Base-by-base conservation (phyloP, 2,329 filamentous ascomycete genomes). In the Fusarium equiseti region DNA sequence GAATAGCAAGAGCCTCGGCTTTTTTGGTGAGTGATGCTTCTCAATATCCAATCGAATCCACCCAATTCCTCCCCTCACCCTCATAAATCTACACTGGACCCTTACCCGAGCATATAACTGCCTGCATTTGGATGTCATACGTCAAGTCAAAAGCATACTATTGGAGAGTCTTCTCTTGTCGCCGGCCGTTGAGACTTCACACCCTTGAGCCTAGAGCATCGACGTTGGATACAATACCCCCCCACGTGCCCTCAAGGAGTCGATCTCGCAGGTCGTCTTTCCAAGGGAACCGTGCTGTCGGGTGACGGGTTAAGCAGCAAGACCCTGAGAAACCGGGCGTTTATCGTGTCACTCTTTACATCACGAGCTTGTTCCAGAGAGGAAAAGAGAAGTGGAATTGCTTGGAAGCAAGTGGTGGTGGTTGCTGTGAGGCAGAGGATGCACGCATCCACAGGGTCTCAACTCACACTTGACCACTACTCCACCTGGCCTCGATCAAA, bases 181-280 rank as follows among this genome's bases (percentile, higher is more conserved):
- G 31, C 42, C 49, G 52, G 46, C 44, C 40, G 38, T 65, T 54
- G 55, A 64, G 56, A 62, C 62, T 40, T 55, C 59, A 56, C 56
- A 43, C 71, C 50, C 26, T 52, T 56, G 59, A 62, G 46, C 58
- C 61, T 26, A 53, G 52, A 58, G 44, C 46, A 63, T 52, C 61
- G 58, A 66, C 38, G 48, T 53, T 57, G 63, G 62, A 63, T 48
- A 58, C 32, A 44, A 54, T 49, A 64, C 53, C 53, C 66, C 72
- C 73, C 73, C 73, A 75, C 73, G 73, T 75, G 73, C 73, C 62
- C 71, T 53, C 18, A 49, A 57, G 45, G 69, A 75, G 71, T 70
- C 63, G 67, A 62, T 54, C 57, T 75, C 50, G 69, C 61, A 60
- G 52, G 71, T 60, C 40, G 59, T 65, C 58, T 52, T 58, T 53